Evolutionary conservation across 2,329 filamentous ascomycete species (phyloP).

Genomic region (Scedosporium dehoogii): DNA sequence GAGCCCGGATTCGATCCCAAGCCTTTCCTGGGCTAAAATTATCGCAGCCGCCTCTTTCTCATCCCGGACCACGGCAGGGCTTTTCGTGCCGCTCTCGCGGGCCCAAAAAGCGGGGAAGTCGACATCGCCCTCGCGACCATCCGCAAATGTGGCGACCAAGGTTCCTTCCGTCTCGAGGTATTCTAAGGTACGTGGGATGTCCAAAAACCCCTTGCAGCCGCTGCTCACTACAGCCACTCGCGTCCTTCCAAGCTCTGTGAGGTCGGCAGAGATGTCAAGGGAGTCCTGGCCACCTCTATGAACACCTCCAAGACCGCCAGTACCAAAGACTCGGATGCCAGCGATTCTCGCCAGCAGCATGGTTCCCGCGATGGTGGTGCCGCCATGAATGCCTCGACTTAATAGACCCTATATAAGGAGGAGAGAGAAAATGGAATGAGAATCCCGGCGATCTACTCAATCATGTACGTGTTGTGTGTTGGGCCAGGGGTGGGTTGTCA

Average conservation of each 20-base stretch:
- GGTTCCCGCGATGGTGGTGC: conserved; percentile 87
- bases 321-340: conserved; percentile 88
- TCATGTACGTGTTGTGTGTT: not conserved
- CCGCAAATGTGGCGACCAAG: conserved; percentile 79
- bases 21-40: conserved; percentile 64
- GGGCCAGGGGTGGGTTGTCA: too few relatives aligned
- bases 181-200: conserved; percentile 83
- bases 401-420: conserved; percentile 40
- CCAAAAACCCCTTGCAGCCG: conserved; percentile 92
- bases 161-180: conserved; percentile 63
- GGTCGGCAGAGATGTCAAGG: conserved; percentile 90
- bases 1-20: conserved; percentile 68
- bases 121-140: conserved; percentile 60
- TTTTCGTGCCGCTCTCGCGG: conserved; percentile 72
- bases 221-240: conserved; percentile 80
- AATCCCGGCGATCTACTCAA: not conserved
- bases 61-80: conserved; percentile 63
- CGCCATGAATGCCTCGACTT: conserved; percentile 66
- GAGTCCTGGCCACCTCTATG: conserved; percentile 78
- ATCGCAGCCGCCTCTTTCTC: conserved; percentile 84
- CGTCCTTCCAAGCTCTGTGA: conserved; percentile 86
- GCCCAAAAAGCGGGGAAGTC: conserved; percentile 93
- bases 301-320: conserved; percentile 87
- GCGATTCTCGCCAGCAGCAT: conserved; percentile 82
- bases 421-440: not conserved